Conservation (phyloP, 1,139 yeast species). For the Wickerhamomyces sp. region DNA sequence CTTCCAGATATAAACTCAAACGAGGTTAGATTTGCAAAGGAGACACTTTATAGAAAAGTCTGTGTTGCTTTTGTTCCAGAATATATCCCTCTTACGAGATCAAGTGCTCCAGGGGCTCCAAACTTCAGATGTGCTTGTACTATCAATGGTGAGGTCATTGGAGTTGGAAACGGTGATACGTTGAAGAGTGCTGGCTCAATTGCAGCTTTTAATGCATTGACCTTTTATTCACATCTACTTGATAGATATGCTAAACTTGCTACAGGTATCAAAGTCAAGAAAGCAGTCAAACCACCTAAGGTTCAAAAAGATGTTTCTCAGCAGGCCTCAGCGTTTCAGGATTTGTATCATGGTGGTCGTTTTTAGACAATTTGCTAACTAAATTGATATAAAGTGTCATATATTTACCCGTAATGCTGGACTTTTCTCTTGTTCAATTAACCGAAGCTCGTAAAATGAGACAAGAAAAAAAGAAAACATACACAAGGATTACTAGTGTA, state of each 20-base stretch:
- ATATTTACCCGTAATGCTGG: no score
- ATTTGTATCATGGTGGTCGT: no score
- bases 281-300: not conserved
- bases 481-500: no score
- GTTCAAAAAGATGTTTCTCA: no score
- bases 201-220: constrained; percentile 63
- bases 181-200: constrained; percentile 60
- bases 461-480: no score
- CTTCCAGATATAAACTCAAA: not conserved
- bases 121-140: constrained; percentile 25
- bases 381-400: no score
- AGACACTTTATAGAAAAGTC: not conserved
- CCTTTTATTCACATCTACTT: constrained; percentile 17
- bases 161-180: constrained; percentile 54
- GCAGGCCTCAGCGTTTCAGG: no score
- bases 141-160: constrained; percentile 37
- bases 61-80: constrained; percentile 2
- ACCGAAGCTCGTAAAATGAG: no score
- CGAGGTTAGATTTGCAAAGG: not conserved
- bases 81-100: not conserved
- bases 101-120: constrained; percentile 30
- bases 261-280: not conserved
- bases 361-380: no score
- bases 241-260: not conserved
- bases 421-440: no score